A percentile compares a stretch with the other conserved stretches of the same genome.
Conservation (phyloP, 1,284 basidiomycete genomes). For the Apiotrichum veenhuisii region DNA sequence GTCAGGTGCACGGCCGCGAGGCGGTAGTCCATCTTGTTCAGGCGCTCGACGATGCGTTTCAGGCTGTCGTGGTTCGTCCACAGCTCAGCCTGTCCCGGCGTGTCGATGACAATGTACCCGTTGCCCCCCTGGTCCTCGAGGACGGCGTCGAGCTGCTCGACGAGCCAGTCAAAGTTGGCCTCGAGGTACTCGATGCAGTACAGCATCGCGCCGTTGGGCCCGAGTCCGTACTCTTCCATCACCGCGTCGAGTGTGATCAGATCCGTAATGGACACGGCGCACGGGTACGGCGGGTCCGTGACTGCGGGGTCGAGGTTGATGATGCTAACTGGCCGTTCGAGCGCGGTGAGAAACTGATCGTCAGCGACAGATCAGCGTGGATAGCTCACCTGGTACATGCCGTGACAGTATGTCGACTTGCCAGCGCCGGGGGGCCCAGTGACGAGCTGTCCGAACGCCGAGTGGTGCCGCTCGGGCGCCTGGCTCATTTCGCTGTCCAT, state of each 20-base stretch:
- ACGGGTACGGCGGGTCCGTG: slow-evolving; percentile 80
- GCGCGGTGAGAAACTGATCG: slow-evolving; percentile 70
- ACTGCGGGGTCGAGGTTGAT: slow-evolving; percentile 97
- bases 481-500: not conserved
- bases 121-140: slow-evolving; percentile 38
- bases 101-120: slow-evolving; percentile 85
- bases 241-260: slow-evolving; percentile 85
- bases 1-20: slow-evolving; percentile 91
- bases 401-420: slow-evolving; percentile 91
- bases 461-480: slow-evolving; percentile 17
- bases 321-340: slow-evolving; percentile 78
- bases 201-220: slow-evolving; percentile 95
- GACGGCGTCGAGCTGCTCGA: slow-evolving; percentile 63
- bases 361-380: not conserved
- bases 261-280: slow-evolving; percentile 76
- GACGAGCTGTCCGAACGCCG: slow-evolving; percentile 57
- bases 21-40: slow-evolving; percentile 69
- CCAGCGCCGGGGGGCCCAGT: slow-evolving; percentile 90
- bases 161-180: slow-evolving; percentile 91
- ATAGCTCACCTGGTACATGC: slow-evolving; percentile 67
- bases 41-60: slow-evolving; percentile 68
- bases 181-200: slow-evolving; percentile 98
- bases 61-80: slow-evolving; percentile 91
- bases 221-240: slow-evolving; percentile 80
- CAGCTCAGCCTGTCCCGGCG: slow-evolving; percentile 96